These are phyloP conservation scores for Coniochaeta sp. DNA, from an alignment of 2,329 filamentous ascomycete species.

Conservation along the genomic window DNA sequence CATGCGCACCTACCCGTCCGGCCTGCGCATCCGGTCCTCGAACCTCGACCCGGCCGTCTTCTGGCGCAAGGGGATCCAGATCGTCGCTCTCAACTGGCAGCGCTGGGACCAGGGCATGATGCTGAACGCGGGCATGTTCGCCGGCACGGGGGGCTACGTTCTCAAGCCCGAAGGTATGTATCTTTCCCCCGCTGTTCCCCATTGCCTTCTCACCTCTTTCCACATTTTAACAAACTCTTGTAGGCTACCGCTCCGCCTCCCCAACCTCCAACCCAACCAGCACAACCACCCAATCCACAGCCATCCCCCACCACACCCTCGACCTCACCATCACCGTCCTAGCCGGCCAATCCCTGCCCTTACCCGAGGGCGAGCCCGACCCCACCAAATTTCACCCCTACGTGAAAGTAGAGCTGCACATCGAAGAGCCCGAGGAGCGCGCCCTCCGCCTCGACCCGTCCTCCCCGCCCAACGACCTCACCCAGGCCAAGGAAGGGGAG, in stretches of 20 bases:
- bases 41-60: slow-evolving; percentile 81
- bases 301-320: slow-evolving; percentile 43
- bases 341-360: slow-evolving; percentile 68
- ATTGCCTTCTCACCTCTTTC: background rate
- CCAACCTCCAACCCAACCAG: slow-evolving; percentile 22
- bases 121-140: slow-evolving; percentile 91
- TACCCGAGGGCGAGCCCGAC: slow-evolving; percentile 48
- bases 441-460: slow-evolving; percentile 29
- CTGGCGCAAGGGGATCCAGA: slow-evolving; percentile 84
- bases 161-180: slow-evolving; percentile 66
- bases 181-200: too few species aligned
- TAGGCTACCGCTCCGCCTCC: slow-evolving; percentile 31
- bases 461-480: slow-evolving; percentile 28
- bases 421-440: slow-evolving; percentile 53
- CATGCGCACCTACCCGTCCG: slow-evolving; percentile 85
- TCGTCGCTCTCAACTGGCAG: slow-evolving; percentile 93
- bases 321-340: slow-evolving; percentile 67
- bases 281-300: slow-evolving; percentile 6
- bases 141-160: slow-evolving; percentile 74
- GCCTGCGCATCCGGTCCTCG: slow-evolving; percentile 72
- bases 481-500: slow-evolving; percentile 48
- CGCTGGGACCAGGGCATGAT: slow-evolving; percentile 88
- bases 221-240: background rate
- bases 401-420: slow-evolving; percentile 76
- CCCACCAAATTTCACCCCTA: slow-evolving; percentile 65